Base-by-base conservation (phyloP, 164 flowering plant species). In the Warburgia ugandensis region DNA sequence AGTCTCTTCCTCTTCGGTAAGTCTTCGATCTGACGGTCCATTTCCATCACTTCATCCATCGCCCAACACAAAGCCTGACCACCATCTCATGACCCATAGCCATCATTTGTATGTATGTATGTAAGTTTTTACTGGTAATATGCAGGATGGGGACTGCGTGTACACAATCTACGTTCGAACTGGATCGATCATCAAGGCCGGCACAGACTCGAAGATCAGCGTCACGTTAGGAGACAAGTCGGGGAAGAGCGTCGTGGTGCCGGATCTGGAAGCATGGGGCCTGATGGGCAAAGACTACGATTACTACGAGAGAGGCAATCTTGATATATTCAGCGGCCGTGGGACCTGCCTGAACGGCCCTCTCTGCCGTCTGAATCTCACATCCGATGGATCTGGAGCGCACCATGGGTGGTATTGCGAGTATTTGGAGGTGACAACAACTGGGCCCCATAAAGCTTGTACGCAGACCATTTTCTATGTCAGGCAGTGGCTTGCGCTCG, bases 331-430 rank as follows among this genome's bases (percentile, higher is more conserved):
- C 72, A 75, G 68, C 22, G 85, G 69, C 1, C 59, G 69, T 0
- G 83, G 78, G 0, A 71, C 68, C 0, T 85, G 94, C 61, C 45
- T 85, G 0, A 48, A 30, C 0, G 20, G 60, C 0, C 86, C 85
- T 0, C 14, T 76, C 6, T 85, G 94, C 68, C 30, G 66, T 2
- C 70, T 85, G 31, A 73, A 74, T 56, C 48, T 85, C 12, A 80
- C 78, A 3, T 85, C 90, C 1, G 82, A 85, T 50, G 90, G 89
- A 1, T 33, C 73, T 0, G 85, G 90, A 0, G 3, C 25, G 6
- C 77, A 74, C 66, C 87, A 62, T 13, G 82, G 94, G 5, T 83
- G 87, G 92, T 80, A 62, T 50, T 65, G 71, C 25, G 66, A 78
- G 12, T 80, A 77, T 51, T 55, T 83, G 7, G 77, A 83, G 59